phyloP scores from a whole-genome alignment of 78 protist species.

The Dictyostelium firmibasis region DNA sequence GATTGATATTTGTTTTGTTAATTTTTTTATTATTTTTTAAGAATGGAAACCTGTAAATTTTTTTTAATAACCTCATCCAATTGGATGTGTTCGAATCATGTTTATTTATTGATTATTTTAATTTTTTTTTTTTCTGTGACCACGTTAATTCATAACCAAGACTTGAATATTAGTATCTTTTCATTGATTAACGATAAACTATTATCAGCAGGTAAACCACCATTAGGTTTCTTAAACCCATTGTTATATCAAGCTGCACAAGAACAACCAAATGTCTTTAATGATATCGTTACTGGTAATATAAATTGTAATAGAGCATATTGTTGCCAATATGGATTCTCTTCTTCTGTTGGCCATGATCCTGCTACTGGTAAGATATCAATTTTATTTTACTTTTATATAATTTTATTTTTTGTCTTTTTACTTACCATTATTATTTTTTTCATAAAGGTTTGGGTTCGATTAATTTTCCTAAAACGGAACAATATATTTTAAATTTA shows the following conservation, averaged over 20 bases:
- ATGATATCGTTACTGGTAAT: slow-evolving; percentile 78
- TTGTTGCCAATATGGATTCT: slow-evolving; percentile 79
- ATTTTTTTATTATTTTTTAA: too few relatives aligned
- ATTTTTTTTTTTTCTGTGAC: too few relatives aligned
- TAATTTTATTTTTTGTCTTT: too few relatives aligned
- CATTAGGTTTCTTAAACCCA: slow-evolving; percentile 83
- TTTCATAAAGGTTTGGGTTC: neutral
- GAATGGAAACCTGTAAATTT: too few relatives aligned
- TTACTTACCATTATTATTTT: neutral
- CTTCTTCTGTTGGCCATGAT: neutral
- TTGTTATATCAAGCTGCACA: slow-evolving; percentile 39
- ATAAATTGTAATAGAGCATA: slow-evolving; percentile 54
- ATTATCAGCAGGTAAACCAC: slow-evolving; percentile 2
- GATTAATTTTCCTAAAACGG: neutral
- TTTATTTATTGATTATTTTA: too few relatives aligned
- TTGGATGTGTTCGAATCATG: too few relatives aligned
- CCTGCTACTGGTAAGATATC: slow-evolving; percentile 25
- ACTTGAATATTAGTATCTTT: too few relatives aligned
- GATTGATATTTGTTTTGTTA: too few relatives aligned
- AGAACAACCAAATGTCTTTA: slow-evolving; percentile 66
- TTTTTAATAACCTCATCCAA: too few relatives aligned
- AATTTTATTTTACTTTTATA: too few relatives aligned
- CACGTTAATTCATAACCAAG: too few relatives aligned
- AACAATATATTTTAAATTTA: neutral
- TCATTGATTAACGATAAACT: slow-evolving; percentile 61